Percentiles rank a stretch among this genome's conserved stretches.
phyloP scores from a whole-genome alignment of 768 basidiomycete species.

The Tulasnella sp. region DNA sequence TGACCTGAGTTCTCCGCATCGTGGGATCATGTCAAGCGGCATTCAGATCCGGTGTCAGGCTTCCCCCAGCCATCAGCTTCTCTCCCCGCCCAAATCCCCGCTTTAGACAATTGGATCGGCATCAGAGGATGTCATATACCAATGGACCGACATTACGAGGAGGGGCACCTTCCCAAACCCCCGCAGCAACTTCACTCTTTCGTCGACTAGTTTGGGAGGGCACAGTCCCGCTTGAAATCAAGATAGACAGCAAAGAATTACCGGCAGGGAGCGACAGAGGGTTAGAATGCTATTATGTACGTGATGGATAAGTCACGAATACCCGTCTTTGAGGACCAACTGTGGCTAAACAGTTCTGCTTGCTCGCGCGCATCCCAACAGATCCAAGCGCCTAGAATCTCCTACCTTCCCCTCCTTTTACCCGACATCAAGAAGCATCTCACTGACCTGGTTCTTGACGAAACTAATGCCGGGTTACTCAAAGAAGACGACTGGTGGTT shows the following conservation, averaged over 20 bases:
- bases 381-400: slow-evolving; percentile 71
- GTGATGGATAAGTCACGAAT: not conserved
- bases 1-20: not conserved
- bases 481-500: slow-evolving; percentile 98
- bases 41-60: not conserved
- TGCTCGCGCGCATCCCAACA: slow-evolving; percentile 18
- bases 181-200: slow-evolving; percentile 71
- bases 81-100: not conserved
- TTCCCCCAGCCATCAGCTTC: not conserved
- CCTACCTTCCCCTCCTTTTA: slow-evolving; percentile 85
- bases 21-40: not conserved
- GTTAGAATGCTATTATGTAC: slow-evolving; percentile 73
- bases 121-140: not conserved
- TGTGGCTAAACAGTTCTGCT: not conserved
- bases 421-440: slow-evolving; percentile 83
- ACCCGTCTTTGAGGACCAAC: not conserved
- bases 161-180: slow-evolving; percentile 28
- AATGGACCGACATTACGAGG: not conserved
- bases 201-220: slow-evolving; percentile 87
- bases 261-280: slow-evolving; percentile 85
- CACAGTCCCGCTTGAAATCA: slow-evolving; percentile 80
- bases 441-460: slow-evolving; percentile 88
- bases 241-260: slow-evolving; percentile 80
- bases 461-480: slow-evolving; percentile 60
- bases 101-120: not conserved